phyloP scores from a whole-genome alignment of 768 basidiomycete species.

The Kwoniella botswanensis region DNA sequence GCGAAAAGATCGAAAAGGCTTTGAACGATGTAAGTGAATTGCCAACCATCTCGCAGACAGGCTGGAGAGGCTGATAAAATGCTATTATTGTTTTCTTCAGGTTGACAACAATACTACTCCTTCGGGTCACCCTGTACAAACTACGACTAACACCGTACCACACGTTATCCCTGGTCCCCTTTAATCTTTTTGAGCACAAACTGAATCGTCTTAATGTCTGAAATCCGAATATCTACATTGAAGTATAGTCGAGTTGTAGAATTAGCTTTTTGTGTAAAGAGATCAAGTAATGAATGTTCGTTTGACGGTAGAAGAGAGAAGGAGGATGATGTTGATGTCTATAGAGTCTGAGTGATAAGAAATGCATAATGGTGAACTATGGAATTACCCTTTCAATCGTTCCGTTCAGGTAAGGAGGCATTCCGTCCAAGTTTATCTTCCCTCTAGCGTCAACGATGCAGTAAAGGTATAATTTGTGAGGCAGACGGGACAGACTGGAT shows the following conservation, averaged over 20 bases:
- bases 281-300: no score
- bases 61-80: background rate
- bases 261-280: background rate
- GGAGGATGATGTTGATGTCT: background rate
- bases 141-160: slow-evolving; percentile 53
- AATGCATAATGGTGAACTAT: no score
- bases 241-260: background rate
- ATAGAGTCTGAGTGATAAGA: background rate
- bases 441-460: no score
- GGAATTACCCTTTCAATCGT: no score
- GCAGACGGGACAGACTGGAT: no score
- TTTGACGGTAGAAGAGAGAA: no score
- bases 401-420: no score
- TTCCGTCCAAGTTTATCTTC: no score
- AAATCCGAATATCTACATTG: background rate
- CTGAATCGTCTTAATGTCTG: background rate
- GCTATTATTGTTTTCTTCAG: background rate
- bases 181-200: background rate
- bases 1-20: slow-evolving; percentile 47
- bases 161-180: slow-evolving; percentile 26
- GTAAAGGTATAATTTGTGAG: no score
- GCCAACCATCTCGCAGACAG: background rate
- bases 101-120: slow-evolving; percentile 4
- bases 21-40: slow-evolving; percentile 40
- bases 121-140: slow-evolving; percentile 34